Conservation (phyloP, 177 flowering plant genomes). For the Vitis hybrid region DNA sequence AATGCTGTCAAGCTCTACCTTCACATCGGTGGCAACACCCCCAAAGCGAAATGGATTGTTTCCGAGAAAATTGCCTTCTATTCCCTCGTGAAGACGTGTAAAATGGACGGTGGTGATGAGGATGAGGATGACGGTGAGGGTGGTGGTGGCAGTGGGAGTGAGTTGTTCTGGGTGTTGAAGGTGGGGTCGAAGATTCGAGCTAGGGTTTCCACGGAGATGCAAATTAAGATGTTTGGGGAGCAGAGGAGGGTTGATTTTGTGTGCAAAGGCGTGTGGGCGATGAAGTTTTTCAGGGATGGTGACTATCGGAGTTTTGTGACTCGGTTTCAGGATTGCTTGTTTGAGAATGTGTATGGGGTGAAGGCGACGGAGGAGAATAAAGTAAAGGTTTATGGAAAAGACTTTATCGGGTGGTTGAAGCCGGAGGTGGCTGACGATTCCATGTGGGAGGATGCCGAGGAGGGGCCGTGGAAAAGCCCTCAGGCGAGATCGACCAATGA, state of each 20-base stretch:
- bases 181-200: slow-evolving; percentile 31
- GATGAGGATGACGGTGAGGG: slow-evolving; percentile 14
- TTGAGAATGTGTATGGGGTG: slow-evolving; percentile 33
- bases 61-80: slow-evolving; percentile 62
- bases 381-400: slow-evolving; percentile 33
- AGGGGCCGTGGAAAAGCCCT: slow-evolving; percentile 6
- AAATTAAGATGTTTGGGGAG: slow-evolving; percentile 38
- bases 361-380: slow-evolving; percentile 34
- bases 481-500: slow-evolving; percentile 12
- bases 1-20: slow-evolving; percentile 76
- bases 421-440: slow-evolving; percentile 38
- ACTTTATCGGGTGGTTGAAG: slow-evolving; percentile 35
- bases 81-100: slow-evolving; percentile 36
- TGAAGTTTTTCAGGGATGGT: slow-evolving; percentile 26
- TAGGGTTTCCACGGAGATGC: slow-evolving; percentile 35
- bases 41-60: slow-evolving; percentile 80
- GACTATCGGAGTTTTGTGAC: slow-evolving; percentile 30
- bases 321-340: slow-evolving; percentile 30
- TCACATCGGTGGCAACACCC: slow-evolving; percentile 81
- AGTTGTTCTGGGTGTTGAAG: slow-evolving; percentile 25
- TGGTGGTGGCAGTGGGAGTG: slow-evolving; percentile 3
- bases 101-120: slow-evolving; percentile 5
- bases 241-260: slow-evolving; percentile 37
- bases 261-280: slow-evolving; percentile 30
- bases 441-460: slow-evolving; percentile 35